A percentile compares a stretch with the other conserved stretches of the same genome.
Conservation (phyloP, 345 rosid species). For the Salix suchowensis region DNA sequence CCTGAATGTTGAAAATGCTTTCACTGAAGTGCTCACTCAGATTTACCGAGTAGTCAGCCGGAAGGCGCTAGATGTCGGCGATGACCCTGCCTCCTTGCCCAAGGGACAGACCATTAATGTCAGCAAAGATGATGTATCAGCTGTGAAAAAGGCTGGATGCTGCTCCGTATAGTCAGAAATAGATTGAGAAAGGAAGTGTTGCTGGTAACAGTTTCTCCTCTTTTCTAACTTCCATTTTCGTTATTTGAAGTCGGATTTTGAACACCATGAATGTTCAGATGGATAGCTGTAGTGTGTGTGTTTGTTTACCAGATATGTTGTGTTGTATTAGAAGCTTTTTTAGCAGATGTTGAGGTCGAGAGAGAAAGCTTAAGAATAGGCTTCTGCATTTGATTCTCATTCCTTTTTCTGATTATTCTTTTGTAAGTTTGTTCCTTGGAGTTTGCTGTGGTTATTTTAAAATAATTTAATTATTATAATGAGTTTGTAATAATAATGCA, state of each 20-base stretch:
- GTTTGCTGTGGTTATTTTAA: neutral
- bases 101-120: constrained; percentile 26
- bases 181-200: neutral
- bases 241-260: neutral
- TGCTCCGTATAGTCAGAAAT: constrained; percentile 13
- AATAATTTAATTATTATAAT: no score
- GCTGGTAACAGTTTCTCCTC: neutral
- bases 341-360: neutral
- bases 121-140: constrained; percentile 28
- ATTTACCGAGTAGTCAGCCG: constrained; percentile 24
- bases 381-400: neutral
- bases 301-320: no score
- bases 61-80: constrained; percentile 27
- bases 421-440: constrained; percentile 3
- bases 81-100: constrained; percentile 23
- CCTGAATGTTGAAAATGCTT: constrained; percentile 24
- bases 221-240: neutral
- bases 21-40: constrained; percentile 26
- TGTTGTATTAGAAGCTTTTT: no score
- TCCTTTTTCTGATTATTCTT: constrained; percentile 12
- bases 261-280: neutral
- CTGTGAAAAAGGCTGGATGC: constrained; percentile 26
- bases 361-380: neutral
- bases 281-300: no score
- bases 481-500: no score